Base-by-base conservation (phyloP, 1,284 basidiomycete genomes). In the Earliella scabrosa region DNA sequence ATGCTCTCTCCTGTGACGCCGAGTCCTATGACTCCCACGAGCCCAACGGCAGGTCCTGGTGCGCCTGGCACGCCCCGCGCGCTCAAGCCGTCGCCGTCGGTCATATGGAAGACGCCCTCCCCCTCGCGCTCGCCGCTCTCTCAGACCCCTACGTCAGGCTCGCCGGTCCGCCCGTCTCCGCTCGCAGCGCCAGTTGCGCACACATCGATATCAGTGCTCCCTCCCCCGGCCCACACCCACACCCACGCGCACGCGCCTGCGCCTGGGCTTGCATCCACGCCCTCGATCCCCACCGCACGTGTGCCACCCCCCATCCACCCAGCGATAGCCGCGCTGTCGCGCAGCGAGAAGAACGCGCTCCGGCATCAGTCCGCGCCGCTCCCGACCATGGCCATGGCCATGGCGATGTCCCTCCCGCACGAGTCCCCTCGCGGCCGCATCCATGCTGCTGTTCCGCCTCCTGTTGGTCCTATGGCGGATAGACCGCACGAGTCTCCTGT, bases 81-180 rank as follows among this genome's bases (percentile, higher is more conserved):
- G 3, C 13, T 54, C 21, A 45, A 53, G 26, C 57, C 54, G 2
- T 59, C 57, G 2, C 60, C 60, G 0, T 59, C 57, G 2, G 57
- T 62, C 16, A 44, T 59, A 11, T 62, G 60, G 60, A 61, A 61
- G 35, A 38, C 56, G 11, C 56, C 60, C 0, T 62, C 60, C 27
- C 49, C 44, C 5, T 46, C 52, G 23, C 56, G 57, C 13, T 62
- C 60, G 35, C 60, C 60, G 8, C 31, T 61, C 6, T 58, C 60
- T 8, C 56, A 45, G 34, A 29, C 40, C 13, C 38, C 50, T 0
- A 34, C 48, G 4, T 55, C 53, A 2, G 39, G 34, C 24, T 54
- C 46, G 10, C 52, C 45, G 10, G 11, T 49, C 21, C 35, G 27
- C 24, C 34, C 18, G 4, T 56, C 48, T 2, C 41, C 48, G 4